Evolutionary conservation across 208 protist species (phyloP).

Genomic region (Wallacemonas sp.): DNA sequence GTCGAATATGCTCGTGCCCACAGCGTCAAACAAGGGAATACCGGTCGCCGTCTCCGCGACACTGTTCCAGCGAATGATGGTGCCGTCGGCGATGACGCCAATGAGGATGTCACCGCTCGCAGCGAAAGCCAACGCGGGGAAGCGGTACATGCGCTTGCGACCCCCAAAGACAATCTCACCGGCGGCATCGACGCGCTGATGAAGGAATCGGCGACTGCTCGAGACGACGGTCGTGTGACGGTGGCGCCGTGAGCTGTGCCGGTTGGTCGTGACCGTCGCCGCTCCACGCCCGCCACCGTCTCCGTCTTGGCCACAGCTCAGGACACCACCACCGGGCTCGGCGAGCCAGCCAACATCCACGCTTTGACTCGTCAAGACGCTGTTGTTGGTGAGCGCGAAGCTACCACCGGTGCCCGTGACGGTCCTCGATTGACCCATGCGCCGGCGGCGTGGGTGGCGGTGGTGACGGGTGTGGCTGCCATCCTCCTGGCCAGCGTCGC

Average conservation of each 20-base stretch:
- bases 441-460: neutral
- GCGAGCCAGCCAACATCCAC: too few species aligned
- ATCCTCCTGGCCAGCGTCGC: neutral
- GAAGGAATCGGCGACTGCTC: conserved; percentile 8
- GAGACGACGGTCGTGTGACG: neutral
- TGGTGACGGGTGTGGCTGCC: too few species aligned
- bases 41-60: conserved; percentile 57
- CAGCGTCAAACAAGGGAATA: conserved; percentile 47
- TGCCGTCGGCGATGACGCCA: conserved; percentile 75
- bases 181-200: conserved; percentile 32
- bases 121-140: conserved; percentile 51
- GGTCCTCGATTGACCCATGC: too few species aligned
- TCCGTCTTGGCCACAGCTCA: too few species aligned
- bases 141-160: conserved; percentile 79
- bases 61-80: conserved; percentile 86
- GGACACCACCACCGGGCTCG: too few species aligned
- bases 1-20: conserved; percentile 75
- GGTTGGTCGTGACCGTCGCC: neutral
- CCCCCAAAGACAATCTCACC: conserved; percentile 85
- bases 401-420: too few species aligned
- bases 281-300: neutral
- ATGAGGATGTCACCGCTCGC: conserved; percentile 60
- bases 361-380: too few species aligned
- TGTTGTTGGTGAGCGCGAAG: neutral
- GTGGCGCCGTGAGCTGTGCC: conserved; percentile 3